A percentile compares a stretch with the other conserved stretches of the same genome.
phyloP scores from a whole-genome alignment of 2,329 filamentous ascomycete genomes.

The Davidsoniella eucalypti region DNA sequence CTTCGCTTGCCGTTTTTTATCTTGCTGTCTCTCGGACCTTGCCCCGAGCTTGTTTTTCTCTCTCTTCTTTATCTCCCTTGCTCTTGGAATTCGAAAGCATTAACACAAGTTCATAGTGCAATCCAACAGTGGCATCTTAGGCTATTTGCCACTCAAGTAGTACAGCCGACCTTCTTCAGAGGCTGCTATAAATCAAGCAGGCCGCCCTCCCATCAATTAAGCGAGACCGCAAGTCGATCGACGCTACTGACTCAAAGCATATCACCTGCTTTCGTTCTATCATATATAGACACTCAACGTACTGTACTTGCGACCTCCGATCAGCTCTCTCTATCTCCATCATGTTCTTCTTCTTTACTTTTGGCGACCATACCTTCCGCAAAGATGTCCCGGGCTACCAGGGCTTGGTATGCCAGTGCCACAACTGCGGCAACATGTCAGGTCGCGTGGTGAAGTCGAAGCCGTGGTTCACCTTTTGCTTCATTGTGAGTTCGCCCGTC shows the following conservation, averaged over 20 bases:
- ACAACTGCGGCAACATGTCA: conserved; percentile 50
- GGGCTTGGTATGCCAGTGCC: conserved; percentile 43
- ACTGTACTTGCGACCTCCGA: background rate
- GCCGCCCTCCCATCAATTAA: background rate
- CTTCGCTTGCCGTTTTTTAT: background rate
- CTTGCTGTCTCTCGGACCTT: background rate
- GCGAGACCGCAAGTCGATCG: background rate
- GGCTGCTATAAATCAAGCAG: too few species aligned
- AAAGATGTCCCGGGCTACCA: conserved; percentile 45
- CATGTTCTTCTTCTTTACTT: conserved; percentile 48
- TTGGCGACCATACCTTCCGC: conserved; percentile 44
- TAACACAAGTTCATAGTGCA: too few species aligned
- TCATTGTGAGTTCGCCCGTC: conserved; percentile 34
- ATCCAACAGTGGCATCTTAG: too few species aligned
- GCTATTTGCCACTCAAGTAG: background rate
- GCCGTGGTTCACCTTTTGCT: conserved; percentile 69
- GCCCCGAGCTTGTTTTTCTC: background rate
- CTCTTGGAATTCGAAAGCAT: background rate
- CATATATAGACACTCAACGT: too few species aligned
- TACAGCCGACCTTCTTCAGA: background rate
- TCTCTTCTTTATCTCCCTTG: background rate
- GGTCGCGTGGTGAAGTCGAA: conserved; percentile 44
- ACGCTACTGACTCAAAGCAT: background rate
- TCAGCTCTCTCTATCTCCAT: conserved; percentile 11
- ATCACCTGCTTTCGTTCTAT: background rate